These are phyloP conservation scores for Monilinia vaccinii-corymbosi DNA, from an alignment of 2,329 filamentous ascomycete genomes.

Conservation along the genomic window DNA sequence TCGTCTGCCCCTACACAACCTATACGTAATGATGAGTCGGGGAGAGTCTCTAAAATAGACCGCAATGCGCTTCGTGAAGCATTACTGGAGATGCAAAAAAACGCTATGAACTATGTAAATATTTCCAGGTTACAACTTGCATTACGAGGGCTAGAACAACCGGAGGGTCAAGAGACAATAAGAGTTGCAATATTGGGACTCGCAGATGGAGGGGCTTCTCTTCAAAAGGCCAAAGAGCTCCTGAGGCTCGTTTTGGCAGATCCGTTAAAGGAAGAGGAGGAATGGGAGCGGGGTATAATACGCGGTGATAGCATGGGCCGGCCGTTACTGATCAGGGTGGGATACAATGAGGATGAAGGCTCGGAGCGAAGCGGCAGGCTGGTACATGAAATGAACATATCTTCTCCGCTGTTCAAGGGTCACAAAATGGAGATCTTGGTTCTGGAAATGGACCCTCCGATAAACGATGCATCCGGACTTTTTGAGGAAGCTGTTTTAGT, in stretches of 20 bases:
- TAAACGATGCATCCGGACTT: constrained; percentile 35
- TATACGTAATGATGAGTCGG: background rate
- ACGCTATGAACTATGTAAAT: constrained; percentile 54
- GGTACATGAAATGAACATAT: constrained; percentile 49
- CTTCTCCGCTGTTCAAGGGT: constrained; percentile 51
- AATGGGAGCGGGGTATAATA: constrained; percentile 57
- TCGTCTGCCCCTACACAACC: background rate
- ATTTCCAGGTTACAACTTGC: constrained; percentile 65
- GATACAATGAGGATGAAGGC: constrained; percentile 25
- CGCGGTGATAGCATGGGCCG: constrained; percentile 34
- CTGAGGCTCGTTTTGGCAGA: constrained; percentile 63
- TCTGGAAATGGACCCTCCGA: constrained; percentile 42
- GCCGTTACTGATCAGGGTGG: constrained; percentile 56
- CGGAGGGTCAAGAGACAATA: constrained; percentile 46
- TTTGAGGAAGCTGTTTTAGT: constrained; percentile 63
- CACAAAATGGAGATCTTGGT: constrained; percentile 57
- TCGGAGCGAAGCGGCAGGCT: constrained; percentile 37
- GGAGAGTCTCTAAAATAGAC: background rate
- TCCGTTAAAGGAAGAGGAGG: constrained; percentile 50
- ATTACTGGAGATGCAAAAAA: constrained; percentile 50
- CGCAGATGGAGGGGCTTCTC: constrained; percentile 28
- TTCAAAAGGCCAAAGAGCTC: constrained; percentile 50
- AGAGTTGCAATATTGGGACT: constrained; percentile 50
- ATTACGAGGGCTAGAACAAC: constrained; percentile 51
- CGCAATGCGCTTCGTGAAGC: constrained; percentile 28